Percentiles rank a stretch among this genome's conserved stretches.
phyloP scores from a whole-genome alignment of 2,329 filamentous ascomycete species.

The Coniochaeta ligniaria region DNA sequence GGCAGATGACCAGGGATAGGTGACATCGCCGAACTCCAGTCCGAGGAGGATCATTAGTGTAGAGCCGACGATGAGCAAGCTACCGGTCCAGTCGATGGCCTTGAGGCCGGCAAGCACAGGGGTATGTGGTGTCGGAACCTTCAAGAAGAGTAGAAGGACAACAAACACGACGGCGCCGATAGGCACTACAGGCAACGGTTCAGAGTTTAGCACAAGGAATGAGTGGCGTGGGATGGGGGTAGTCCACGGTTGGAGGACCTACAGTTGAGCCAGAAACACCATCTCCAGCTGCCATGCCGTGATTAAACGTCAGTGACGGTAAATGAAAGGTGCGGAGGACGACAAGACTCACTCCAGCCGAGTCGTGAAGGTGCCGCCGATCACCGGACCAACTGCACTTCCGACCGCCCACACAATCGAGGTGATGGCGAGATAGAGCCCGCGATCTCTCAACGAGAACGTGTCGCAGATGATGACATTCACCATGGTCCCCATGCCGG shows the following conservation, averaged over 20 bases:
- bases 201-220: not conserved
- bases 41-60: conserved; percentile 83
- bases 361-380: conserved; percentile 62
- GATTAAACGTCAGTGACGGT: not conserved
- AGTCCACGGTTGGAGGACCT: not conserved
- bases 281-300: conserved; percentile 42
- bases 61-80: conserved; percentile 59
- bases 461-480: conserved; percentile 53
- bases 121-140: conserved; percentile 62
- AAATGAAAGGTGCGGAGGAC: not conserved
- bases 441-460: conserved; percentile 43
- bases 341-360: conserved; percentile 32
- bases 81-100: conserved; percentile 54
- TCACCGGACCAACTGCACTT: conserved; percentile 56
- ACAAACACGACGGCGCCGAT: conserved; percentile 33
- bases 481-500: conserved; percentile 51
- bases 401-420: conserved; percentile 59
- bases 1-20: conserved; percentile 66
- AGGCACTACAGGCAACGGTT: conserved; percentile 16
- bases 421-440: conserved; percentile 44
- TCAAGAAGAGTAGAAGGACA: conserved; percentile 53
- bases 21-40: conserved; percentile 74
- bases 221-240: not conserved
- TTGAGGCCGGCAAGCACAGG: conserved; percentile 53
- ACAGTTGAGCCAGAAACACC: conserved; percentile 62